Percentiles rank a stretch among this genome's conserved stretches.
Evolutionary conservation across 2,329 filamentous ascomycete genomes (phyloP).

Genomic region (Chlorencoelia australis): DNA sequence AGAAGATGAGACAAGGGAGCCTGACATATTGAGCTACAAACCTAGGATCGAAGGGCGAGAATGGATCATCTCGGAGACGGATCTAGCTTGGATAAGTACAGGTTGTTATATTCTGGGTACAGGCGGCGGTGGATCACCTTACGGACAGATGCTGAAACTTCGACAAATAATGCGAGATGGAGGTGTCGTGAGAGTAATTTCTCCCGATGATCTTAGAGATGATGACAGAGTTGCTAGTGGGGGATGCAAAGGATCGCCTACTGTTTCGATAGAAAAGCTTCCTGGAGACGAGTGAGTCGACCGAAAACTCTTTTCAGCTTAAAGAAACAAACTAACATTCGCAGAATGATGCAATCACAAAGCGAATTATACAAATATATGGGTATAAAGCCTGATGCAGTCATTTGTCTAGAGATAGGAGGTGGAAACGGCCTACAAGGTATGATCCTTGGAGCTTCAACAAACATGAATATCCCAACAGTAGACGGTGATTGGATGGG

Average conservation of each 20-base stretch:
- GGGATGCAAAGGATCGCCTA: constrained; percentile 48
- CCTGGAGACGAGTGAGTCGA: constrained; percentile 38
- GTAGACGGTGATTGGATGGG: constrained; percentile 50
- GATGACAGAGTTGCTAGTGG: constrained; percentile 44
- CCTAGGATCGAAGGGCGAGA: constrained; percentile 37
- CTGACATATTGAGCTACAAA: constrained; percentile 34
- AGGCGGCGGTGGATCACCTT: constrained; percentile 48
- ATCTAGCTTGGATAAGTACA: constrained; percentile 42
- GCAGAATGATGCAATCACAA: constrained; percentile 36
- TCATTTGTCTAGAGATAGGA: constrained; percentile 53
- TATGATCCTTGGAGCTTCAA: constrained; percentile 44
- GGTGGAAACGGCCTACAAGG: constrained; percentile 52
- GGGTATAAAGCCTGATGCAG: constrained; percentile 38
- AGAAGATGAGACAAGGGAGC: constrained; percentile 13
- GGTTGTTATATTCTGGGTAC: constrained; percentile 52
- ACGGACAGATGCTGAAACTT: constrained; percentile 40
- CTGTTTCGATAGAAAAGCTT: constrained; percentile 50
- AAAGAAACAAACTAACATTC: neutral
- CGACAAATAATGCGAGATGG: constrained; percentile 41
- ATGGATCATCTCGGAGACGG: constrained; percentile 48
- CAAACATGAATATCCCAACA: constrained; percentile 40
- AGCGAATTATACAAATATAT: constrained; percentile 43
- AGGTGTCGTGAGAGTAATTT: constrained; percentile 41
- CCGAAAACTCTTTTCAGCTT: too few relatives aligned
- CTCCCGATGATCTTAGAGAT: constrained; percentile 38